Conservation (phyloP, 179 eudicot genomes). For the Spinacia oleracea region DNA sequence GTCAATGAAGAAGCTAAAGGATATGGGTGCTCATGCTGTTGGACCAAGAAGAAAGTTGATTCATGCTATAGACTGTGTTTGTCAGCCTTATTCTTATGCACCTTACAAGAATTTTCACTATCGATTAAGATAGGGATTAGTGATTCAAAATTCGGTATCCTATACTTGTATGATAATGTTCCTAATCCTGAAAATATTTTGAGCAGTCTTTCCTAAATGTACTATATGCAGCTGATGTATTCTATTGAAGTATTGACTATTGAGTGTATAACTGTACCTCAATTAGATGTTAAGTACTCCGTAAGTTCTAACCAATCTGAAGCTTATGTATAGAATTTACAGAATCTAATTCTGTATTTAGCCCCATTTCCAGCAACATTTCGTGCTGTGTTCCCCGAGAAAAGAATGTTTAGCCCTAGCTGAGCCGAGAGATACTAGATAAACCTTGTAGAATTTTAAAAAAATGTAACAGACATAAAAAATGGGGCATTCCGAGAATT, state of each 20-base stretch:
- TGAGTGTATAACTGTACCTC: not conserved
- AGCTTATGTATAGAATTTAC: not conserved
- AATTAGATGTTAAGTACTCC: not conserved
- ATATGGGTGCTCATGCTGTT: conserved; percentile 85
- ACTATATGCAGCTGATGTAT: not conserved
- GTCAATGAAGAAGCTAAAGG: conserved; percentile 87
- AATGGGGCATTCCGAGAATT: conserved; percentile 93
- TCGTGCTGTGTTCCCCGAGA: not conserved
- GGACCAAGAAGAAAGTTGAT: conserved; percentile 95
- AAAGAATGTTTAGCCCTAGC: too few relatives aligned
- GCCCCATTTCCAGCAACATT: not conserved
- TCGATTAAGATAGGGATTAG: not conserved
- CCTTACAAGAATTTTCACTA: conserved; percentile 8
- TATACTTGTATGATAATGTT: not conserved
- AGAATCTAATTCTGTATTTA: not conserved
- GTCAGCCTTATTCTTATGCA: conserved; percentile 46
- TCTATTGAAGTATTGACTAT: not conserved
- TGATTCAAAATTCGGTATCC: not conserved
- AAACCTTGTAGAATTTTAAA: too few relatives aligned
- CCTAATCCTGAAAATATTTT: not conserved
- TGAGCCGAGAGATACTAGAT: too few relatives aligned
- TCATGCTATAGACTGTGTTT: conserved; percentile 86
- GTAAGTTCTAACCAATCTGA: not conserved
- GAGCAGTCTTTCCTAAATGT: not conserved
- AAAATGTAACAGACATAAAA: too few relatives aligned